Percentiles rank a stretch among this genome's conserved stretches.
Conservation (phyloP, 768 basidiomycete species). For the Podaxis mareebaensis region DNA sequence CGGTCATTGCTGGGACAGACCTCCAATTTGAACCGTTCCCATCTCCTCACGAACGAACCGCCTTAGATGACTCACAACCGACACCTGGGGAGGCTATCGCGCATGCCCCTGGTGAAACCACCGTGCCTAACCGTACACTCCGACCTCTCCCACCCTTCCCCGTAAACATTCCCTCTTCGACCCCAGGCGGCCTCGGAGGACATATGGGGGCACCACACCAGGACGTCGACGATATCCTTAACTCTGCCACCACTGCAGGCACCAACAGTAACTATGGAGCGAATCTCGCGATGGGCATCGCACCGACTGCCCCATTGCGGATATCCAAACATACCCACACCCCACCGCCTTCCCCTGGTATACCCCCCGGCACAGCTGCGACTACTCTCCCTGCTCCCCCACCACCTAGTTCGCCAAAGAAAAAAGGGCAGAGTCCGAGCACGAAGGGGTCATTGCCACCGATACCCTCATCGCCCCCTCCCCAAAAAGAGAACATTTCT, state of each 20-base stretch:
- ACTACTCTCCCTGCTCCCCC: neutral
- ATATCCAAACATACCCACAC: neutral
- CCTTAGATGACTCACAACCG: neutral
- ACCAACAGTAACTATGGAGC: neutral
- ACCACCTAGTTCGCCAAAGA: neutral
- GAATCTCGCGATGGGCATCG: neutral
- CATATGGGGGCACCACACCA: neutral
- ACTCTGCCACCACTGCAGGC: neutral
- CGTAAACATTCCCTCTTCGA: neutral
- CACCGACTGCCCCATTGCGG: neutral
- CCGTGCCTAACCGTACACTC: neutral
- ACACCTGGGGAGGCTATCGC: neutral
- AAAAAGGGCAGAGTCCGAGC: neutral
- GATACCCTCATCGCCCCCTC: neutral
- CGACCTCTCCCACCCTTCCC: neutral
- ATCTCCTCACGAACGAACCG: neutral
- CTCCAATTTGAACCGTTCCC: constrained; percentile 9
- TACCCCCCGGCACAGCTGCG: neutral
- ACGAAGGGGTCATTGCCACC: neutral
- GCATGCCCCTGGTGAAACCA: neutral
- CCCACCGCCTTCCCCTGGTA: neutral
- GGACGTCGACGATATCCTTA: neutral
- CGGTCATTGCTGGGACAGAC: constrained; percentile 5
- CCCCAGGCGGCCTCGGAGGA: neutral
- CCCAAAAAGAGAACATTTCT: neutral